Evolutionary conservation across 208 protist species (phyloP).

Genomic region (Crithidia mellificae): DNA sequence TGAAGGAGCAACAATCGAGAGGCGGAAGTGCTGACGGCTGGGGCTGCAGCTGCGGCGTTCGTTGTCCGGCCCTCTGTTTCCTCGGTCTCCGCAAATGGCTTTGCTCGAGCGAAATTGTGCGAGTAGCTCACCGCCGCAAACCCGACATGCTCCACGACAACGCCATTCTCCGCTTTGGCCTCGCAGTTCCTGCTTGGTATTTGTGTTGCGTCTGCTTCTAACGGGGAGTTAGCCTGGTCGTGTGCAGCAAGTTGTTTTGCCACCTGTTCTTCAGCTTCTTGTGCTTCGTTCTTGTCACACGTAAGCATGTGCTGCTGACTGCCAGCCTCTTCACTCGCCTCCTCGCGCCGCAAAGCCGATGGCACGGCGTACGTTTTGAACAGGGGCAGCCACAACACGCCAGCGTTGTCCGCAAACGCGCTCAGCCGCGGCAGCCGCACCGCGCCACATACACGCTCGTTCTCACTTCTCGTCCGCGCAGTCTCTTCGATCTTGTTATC

Average conservation of each 20-base stretch:
- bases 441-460: slow-evolving; percentile 20
- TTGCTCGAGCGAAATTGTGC: slow-evolving; percentile 44
- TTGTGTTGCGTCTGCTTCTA: too few relatives aligned
- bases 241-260: too few relatives aligned
- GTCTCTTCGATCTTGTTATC: too few relatives aligned
- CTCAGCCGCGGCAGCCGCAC: slow-evolving; percentile 20
- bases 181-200: not conserved
- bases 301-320: too few relatives aligned
- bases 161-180: too few relatives aligned
- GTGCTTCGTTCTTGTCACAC: too few relatives aligned
- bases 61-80: not conserved
- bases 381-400: slow-evolving; percentile 36
- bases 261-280: too few relatives aligned
- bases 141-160: slow-evolving; percentile 27
- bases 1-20: slow-evolving; percentile 18
- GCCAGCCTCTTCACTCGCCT: too few relatives aligned
- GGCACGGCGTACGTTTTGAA: slow-evolving; percentile 12
- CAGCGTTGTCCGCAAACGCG: slow-evolving; percentile 15
- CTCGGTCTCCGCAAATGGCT: not conserved
- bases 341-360: too few relatives aligned
- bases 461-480: too few relatives aligned
- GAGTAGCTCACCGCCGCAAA: slow-evolving; percentile 44
- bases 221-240: too few relatives aligned
- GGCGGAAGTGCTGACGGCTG: not conserved
- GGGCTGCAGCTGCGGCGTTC: not conserved